phyloP scores from a whole-genome alignment of 2,329 filamentous ascomycete species.

The Ophiognomonia clavigignenti-juglandacearum region DNA sequence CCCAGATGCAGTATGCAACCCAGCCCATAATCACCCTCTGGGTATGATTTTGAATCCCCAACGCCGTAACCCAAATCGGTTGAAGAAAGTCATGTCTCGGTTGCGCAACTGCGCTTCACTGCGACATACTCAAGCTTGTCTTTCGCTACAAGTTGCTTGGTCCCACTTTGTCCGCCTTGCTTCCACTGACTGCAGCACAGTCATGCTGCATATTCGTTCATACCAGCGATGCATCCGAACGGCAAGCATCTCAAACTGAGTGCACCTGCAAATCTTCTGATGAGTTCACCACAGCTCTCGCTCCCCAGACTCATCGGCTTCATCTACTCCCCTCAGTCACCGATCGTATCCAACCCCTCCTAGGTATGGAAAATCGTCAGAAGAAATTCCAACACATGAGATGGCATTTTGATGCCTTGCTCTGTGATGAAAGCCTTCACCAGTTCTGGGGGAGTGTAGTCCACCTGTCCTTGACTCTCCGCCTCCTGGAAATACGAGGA shows the following conservation, averaged over 20 bases:
- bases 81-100: no score
- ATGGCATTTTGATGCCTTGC: conserved; percentile 65
- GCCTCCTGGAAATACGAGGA: conserved; percentile 25
- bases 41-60: neutral
- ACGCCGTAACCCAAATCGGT: conserved; percentile 2
- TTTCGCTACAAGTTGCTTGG: neutral
- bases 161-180: no score
- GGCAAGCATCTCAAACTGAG: no score
- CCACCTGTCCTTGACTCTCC: conserved; percentile 53
- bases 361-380: conserved; percentile 50
- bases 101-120: no score
- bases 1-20: no score
- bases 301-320: neutral
- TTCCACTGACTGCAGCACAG: no score
- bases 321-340: neutral
- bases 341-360: neutral
- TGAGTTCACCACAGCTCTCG: neutral
- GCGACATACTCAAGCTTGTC: neutral
- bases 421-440: conserved; percentile 74
- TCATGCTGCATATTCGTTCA: neutral
- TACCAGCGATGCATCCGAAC: no score
- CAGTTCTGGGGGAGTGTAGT: conserved; percentile 66
- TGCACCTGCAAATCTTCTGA: no score
- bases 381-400: conserved; percentile 65
- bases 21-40: neutral